Evolutionary conservation across 177 flowering plant species (phyloP), one percentile per base, ranked within the genome.

Genomic region (Tripterygium wilfordii): DNA sequence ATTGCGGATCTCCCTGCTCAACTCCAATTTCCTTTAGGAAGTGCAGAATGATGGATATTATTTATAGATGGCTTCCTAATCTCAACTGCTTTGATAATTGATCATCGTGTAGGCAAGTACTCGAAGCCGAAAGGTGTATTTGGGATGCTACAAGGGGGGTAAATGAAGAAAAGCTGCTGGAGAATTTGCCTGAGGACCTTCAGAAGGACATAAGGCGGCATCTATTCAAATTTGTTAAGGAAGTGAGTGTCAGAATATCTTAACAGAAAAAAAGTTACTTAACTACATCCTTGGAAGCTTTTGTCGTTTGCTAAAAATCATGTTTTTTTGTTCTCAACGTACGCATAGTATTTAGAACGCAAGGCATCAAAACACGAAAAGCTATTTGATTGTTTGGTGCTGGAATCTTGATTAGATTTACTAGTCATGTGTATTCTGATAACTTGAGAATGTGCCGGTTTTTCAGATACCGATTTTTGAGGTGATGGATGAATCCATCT

Each of bases 121-220:
- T 70, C 45, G 60, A 69, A 39, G 71, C 88, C 48, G 88, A 81
- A 53, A 53, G 78, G 32, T 76, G 67, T 45, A 69, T 53, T 33
- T 81, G 88, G 88, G 76, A 78, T 53, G 80, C 88, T 7, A 76
- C 82, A 13, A 63, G 82, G 62, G 82, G 83, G 12, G 76, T 78
- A 14, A 74, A 81, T 48, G 88, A 81, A 68, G 84, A 69, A 59
- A 45, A 54, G 52, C 65, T 78, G 25, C 26, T 78, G 43, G 80
- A 66, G 56, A 71, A 69, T 49, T 53, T 81, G 48, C 83, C 84
- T 10, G 87, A 81, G 54, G 78, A 81, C 53, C 78, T 81, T 41
- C 87, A 81, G 53, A 72, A 76, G 66, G 78, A 78, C 19, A 81
- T 81, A 56, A 64, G 82, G 31, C 74, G 73, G 15, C 87, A 78